Evolutionary conservation across 805 yeast genomes (phyloP).

Genomic region (Brettanomyces nanus): DNA sequence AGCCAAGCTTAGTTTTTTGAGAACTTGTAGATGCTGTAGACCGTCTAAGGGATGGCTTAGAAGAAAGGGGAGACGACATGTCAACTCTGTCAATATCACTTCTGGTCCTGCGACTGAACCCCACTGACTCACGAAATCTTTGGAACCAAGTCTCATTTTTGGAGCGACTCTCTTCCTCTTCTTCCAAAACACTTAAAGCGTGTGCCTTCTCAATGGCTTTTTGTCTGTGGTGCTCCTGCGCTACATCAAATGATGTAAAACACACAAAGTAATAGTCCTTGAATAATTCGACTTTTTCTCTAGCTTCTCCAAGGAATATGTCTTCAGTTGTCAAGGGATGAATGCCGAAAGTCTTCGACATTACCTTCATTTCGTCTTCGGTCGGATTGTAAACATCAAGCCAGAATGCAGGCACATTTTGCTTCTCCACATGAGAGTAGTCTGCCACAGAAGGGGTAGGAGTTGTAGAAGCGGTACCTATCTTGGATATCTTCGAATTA

Average conservation of each 20-base stretch:
- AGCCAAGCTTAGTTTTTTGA: slow-evolving; percentile 7
- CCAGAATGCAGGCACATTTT: slow-evolving; percentile 62
- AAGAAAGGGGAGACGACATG: slow-evolving; percentile 1
- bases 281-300: slow-evolving; percentile 92
- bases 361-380: slow-evolving; percentile 91
- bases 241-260: slow-evolving; percentile 77
- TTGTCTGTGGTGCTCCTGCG: slow-evolving; percentile 52
- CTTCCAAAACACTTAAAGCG: slow-evolving; percentile 10
- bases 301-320: slow-evolving; percentile 83
- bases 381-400: slow-evolving; percentile 87
- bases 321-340: slow-evolving; percentile 97
- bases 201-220: slow-evolving; percentile 19
- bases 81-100: neutral
- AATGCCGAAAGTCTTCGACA: slow-evolving; percentile 85
- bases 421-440: slow-evolving; percentile 2
- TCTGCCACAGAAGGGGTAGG: slow-evolving; percentile 4
- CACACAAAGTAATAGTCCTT: slow-evolving; percentile 87
- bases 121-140: slow-evolving; percentile 10
- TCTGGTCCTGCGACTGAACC: neutral
- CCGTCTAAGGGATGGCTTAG: slow-evolving; percentile 3
- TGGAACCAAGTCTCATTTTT: slow-evolving; percentile 8
- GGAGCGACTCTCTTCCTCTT: slow-evolving; percentile 12
- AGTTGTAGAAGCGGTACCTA: slow-evolving; percentile 1
- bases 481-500: slow-evolving; percentile 1
- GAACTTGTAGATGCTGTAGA: slow-evolving; percentile 15